Conservation (phyloP, 371 early-diverging fungal genomes). For the Rhizopus arrhizus region DNA sequence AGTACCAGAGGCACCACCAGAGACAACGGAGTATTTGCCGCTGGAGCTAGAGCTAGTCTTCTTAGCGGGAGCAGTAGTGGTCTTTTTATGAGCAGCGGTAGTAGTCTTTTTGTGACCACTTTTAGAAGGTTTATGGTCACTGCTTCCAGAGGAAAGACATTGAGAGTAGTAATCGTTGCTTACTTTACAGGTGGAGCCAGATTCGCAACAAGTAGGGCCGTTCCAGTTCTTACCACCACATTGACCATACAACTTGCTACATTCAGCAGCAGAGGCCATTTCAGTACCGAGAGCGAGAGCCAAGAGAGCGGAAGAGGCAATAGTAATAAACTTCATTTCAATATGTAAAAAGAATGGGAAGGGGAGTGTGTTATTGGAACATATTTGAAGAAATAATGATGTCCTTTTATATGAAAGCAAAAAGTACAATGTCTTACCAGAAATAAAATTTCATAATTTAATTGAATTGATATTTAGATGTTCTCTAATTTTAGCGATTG, state of each 20-base stretch:
- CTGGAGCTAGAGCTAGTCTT: constrained; percentile 34
- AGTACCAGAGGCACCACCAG: constrained; percentile 28
- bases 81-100: no score
- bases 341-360: background rate
- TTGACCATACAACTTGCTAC: constrained; percentile 26
- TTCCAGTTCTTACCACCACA: constrained; percentile 33
- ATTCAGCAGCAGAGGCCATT: constrained; percentile 10
- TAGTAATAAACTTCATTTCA: background rate
- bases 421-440: no score
- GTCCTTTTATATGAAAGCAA: background rate
- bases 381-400: background rate
- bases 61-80: no score
- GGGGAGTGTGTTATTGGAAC: background rate
- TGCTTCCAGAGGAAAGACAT: constrained; percentile 21
- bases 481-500: no score
- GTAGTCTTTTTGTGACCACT: constrained; percentile 12
- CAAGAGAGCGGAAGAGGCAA: background rate
- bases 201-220: constrained; percentile 34
- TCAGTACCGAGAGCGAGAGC: background rate
- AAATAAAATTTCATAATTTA: background rate
- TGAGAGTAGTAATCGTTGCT: constrained; percentile 30
- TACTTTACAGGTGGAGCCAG: constrained; percentile 24
- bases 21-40: constrained; percentile 19
- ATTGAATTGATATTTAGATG: background rate
- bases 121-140: background rate